phyloP scores from a whole-genome alignment of 495 filamentous ascomycete genomes.

The Aspergillus nidulans region DNA sequence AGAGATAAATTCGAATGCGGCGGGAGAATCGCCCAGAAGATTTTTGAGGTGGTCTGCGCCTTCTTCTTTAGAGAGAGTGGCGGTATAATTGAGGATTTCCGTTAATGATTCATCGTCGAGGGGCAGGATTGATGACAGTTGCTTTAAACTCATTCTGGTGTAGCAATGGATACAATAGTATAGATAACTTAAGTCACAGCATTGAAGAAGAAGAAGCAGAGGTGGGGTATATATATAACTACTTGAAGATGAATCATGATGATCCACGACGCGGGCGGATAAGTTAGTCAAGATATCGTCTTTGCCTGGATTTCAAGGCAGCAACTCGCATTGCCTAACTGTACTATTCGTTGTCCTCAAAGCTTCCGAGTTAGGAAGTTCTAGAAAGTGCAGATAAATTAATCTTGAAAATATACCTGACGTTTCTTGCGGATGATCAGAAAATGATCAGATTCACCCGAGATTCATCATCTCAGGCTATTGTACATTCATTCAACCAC shows the following conservation, averaged over 20 bases:
- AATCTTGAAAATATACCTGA: too few relatives aligned
- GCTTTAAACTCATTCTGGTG: conserved; percentile 9
- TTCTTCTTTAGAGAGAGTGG: conserved; percentile 64
- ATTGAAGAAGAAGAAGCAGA: background rate
- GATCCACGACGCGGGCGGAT: background rate
- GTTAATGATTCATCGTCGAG: conserved; percentile 77
- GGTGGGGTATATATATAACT: background rate
- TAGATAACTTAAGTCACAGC: conserved; percentile 4
- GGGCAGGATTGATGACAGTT: conserved; percentile 56
- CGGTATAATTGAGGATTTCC: conserved; percentile 76
- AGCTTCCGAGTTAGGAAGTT: background rate
- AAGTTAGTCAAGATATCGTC: too few relatives aligned
- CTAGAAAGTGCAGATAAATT: background rate
- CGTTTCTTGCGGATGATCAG: too few relatives aligned
- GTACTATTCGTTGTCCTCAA: background rate
- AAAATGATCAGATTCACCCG: background rate
- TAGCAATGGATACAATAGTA: background rate
- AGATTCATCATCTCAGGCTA: conserved; percentile 9
- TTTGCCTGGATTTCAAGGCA: conserved; percentile 18
- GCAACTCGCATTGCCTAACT: background rate
- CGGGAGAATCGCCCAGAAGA: conserved; percentile 80
- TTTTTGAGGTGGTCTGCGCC: conserved; percentile 82
- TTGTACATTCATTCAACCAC: conserved; percentile 14
- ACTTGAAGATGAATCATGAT: background rate
- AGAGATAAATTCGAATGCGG: conserved; percentile 85